Base-by-base conservation (phyloP, 1,284 basidiomycete species). In the Paramarasmius palmivorus region DNA sequence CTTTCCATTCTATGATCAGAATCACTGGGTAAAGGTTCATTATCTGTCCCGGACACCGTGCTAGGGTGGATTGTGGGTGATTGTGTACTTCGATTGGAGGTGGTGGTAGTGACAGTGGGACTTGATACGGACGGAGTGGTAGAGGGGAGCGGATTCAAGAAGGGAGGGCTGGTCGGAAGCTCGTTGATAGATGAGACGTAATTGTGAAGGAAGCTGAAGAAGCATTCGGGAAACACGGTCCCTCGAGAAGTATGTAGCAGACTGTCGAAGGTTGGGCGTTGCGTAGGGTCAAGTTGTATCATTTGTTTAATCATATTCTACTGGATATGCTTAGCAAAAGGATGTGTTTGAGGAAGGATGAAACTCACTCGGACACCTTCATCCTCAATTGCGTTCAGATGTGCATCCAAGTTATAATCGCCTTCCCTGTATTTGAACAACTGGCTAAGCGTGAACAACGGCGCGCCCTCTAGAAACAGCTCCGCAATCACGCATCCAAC, bases 401-500 rank as follows among this genome's bases (percentile, higher is more conserved):
- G 85, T 0, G 78, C 70, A 42, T 95, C 91, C 3, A 96, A 79
- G 51, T 81, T 87, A 50, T 91, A 81, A 60, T 95, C 90, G 2
- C 92, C 92, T 60, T 91, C 88, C 20, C 94, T 78, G 63, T 97
- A 99, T 68, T 96, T 95, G 81, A 94, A 98, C 49, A 99, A 76
- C 67, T 98, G 96, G 65, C 92, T 94, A 42, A 99, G 78, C 0
- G 93, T 96, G 74, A 99, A 99, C 36, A 97, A 81, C 1, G 93
- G 92, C 0, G 92, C 86, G 0, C 97, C 97, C 66, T 99, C 97
- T 39, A 95, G 79, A 77, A 97, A 99, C 56, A 99, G 80, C 71
- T 99, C 97, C 1, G 95, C 93, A 32, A 99, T 84, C 15, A 98
- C 95, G 68, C 96, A 99, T 29, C 97, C 97, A 0, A 87, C 83